Percentiles rank a stretch among this genome's conserved stretches.
These are phyloP conservation scores for Saitozyma sp. DNA, from an alignment of 768 basidiomycete genomes.

Conservation along the genomic window DNA sequence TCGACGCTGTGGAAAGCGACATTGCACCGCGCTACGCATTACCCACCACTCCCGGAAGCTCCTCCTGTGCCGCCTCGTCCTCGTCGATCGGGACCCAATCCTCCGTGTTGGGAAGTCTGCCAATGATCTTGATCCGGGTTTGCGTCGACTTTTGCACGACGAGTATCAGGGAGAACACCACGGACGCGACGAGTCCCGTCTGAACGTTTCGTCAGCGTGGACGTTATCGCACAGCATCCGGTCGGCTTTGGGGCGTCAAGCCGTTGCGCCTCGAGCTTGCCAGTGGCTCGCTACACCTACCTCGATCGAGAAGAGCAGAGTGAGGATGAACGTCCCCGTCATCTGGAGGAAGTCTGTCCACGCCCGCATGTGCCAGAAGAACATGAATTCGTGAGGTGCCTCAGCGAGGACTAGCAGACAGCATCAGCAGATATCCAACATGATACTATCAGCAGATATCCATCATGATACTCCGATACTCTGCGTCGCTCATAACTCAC, in stretches of 20 bases:
- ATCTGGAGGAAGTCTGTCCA: conserved; percentile 87
- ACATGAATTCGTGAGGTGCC: conserved; percentile 78
- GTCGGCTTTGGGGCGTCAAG: not conserved
- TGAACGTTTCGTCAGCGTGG: conserved; percentile 11
- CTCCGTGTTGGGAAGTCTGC: conserved; percentile 82
- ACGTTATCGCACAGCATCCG: too few species aligned
- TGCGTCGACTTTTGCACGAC: conserved; percentile 87
- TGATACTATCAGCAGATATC: not conserved
- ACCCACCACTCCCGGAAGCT: conserved; percentile 49
- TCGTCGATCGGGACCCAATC: conserved; percentile 89
- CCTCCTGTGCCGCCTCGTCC: conserved; percentile 71
- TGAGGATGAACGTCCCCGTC: conserved; percentile 80
- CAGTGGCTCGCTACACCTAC: conserved; percentile 30
- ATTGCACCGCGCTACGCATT: conserved; percentile 10
- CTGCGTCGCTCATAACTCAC: conserved; percentile 35
- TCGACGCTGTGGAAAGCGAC: too few species aligned
- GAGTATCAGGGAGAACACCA: conserved; percentile 81
- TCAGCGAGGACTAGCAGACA: conserved; percentile 39
- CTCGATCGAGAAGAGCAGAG: conserved; percentile 87
- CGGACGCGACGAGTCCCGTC: conserved; percentile 82
- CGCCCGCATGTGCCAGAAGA: conserved; percentile 87
- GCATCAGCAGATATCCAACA: not conserved
- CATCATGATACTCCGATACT: not conserved
- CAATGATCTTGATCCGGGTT: conserved; percentile 86
- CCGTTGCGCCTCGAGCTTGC: not conserved